Percentiles rank a stretch among this genome's conserved stretches.
These are phyloP conservation scores for Apiospora pterosperma DNA, from an alignment of 2,329 filamentous ascomycete genomes.

Conservation along the genomic window DNA sequence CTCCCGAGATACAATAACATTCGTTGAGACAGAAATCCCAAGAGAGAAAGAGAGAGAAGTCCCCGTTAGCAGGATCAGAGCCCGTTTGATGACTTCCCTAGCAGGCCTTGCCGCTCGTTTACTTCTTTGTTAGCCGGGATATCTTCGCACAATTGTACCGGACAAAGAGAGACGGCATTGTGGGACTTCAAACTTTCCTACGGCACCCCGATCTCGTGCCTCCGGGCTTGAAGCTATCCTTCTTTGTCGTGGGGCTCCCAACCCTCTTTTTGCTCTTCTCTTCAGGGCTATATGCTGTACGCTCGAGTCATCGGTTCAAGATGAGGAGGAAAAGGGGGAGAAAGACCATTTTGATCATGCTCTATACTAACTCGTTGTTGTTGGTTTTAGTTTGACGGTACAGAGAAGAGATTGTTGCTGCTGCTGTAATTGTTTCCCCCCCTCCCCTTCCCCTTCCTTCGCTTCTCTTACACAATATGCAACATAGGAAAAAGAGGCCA, in stretches of 20 bases:
- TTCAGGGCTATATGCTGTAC: background rate
- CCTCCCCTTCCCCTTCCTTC: background rate
- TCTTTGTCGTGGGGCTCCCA: background rate
- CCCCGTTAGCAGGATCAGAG: background rate
- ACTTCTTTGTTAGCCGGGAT: background rate
- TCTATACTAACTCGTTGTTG: background rate
- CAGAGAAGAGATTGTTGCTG: background rate
- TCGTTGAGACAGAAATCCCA: too few relatives aligned
- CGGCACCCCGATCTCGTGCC: background rate
- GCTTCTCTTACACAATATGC: background rate
- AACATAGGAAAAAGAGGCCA: background rate
- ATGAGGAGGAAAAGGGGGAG: background rate
- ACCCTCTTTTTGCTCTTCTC: background rate
- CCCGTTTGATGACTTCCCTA: background rate
- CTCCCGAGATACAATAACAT: background rate
- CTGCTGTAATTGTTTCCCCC: background rate
- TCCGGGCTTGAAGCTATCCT: background rate
- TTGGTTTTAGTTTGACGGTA: background rate
- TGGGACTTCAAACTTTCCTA: background rate
- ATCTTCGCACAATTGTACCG: background rate
- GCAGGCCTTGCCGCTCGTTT: background rate
- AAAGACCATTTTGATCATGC: background rate
- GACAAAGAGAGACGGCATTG: background rate
- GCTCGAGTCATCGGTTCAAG: background rate
- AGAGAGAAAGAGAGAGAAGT: too few relatives aligned